A percentile compares a stretch with the other conserved stretches of the same genome.
Evolutionary conservation across 1,284 basidiomycete species (phyloP).

Genomic region (Rhodotorula sp.): DNA sequence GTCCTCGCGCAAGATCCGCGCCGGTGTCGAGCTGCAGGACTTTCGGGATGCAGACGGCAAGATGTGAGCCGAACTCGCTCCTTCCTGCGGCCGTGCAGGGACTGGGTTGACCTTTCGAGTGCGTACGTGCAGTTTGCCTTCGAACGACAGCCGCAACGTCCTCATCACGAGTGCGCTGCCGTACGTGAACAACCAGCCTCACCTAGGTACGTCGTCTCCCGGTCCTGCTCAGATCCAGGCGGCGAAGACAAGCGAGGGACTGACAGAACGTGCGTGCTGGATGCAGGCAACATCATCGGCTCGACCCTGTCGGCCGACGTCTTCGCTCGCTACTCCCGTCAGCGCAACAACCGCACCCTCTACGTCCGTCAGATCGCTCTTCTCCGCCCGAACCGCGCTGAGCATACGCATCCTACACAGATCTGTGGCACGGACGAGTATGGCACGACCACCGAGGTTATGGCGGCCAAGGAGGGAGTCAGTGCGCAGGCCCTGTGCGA

Average conservation of each 20-base stretch:
- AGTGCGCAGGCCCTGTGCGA: constrained; percentile 71
- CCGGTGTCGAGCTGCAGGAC: constrained; percentile 33
- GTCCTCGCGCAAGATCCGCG: constrained; percentile 29
- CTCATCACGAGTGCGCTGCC: constrained; percentile 95
- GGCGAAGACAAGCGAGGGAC: not conserved
- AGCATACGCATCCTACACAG: constrained; percentile 53
- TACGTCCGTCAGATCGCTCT: constrained; percentile 38
- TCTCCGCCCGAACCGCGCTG: not conserved
- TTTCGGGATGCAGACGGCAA: constrained; percentile 33
- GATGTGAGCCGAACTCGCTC: constrained; percentile 22
- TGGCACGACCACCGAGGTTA: constrained; percentile 96
- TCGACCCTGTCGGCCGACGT: constrained; percentile 95
- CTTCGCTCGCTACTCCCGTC: constrained; percentile 76
- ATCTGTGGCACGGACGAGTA: constrained; percentile 99
- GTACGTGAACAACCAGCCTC: constrained; percentile 97
- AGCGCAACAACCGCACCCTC: constrained; percentile 56
- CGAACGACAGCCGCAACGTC: constrained; percentile 79
- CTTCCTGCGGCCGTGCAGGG: not conserved
- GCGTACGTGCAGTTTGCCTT: constrained; percentile 67
- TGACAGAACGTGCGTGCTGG: not conserved
- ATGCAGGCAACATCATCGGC: constrained; percentile 91
- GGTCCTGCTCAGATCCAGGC: not conserved
- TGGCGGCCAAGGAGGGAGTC: constrained; percentile 90
- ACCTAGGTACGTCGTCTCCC: constrained; percentile 68
- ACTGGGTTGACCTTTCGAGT: not conserved